These are phyloP conservation scores for Diaporthe longicolla DNA, from an alignment of 2,329 filamentous ascomycete genomes.

Conservation along the genomic window DNA sequence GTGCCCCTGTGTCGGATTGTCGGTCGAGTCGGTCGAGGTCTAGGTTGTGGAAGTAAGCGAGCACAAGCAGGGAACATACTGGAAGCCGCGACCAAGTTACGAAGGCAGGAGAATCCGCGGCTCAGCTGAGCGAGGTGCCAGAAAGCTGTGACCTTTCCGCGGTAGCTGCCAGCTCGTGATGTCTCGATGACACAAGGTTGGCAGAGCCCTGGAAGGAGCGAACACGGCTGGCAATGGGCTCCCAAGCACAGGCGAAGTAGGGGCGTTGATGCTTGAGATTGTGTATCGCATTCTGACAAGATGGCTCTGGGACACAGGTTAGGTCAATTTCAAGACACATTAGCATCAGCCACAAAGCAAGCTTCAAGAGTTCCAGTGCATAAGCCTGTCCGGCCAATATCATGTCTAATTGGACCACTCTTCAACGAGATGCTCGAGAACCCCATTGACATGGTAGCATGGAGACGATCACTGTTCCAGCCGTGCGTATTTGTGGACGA, in stretches of 20 bases:
- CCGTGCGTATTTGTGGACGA: constrained; percentile 4
- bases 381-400: not conserved
- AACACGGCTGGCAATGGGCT: not conserved
- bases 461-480: constrained; percentile 4
- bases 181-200: not conserved
- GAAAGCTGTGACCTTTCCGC: not conserved
- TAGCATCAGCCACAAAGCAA: not conserved
- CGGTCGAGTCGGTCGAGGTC: not conserved
- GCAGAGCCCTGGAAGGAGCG: not conserved
- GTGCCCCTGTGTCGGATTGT: not conserved
- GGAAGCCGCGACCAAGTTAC: not conserved
- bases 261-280: not conserved
- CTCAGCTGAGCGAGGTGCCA: not conserved
- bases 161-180: too few relatives aligned
- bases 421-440: not conserved
- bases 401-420: constrained; percentile 22
- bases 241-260: not conserved
- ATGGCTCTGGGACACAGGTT: not conserved
- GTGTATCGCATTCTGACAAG: too few relatives aligned
- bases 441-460: not conserved
- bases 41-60: not conserved
- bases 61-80: not conserved
- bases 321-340: not conserved
- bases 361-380: not conserved
- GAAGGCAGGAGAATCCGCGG: constrained; percentile 1